Base-by-base conservation (phyloP, 352 stramenopile species). In the Globisporangium emineosum region DNA sequence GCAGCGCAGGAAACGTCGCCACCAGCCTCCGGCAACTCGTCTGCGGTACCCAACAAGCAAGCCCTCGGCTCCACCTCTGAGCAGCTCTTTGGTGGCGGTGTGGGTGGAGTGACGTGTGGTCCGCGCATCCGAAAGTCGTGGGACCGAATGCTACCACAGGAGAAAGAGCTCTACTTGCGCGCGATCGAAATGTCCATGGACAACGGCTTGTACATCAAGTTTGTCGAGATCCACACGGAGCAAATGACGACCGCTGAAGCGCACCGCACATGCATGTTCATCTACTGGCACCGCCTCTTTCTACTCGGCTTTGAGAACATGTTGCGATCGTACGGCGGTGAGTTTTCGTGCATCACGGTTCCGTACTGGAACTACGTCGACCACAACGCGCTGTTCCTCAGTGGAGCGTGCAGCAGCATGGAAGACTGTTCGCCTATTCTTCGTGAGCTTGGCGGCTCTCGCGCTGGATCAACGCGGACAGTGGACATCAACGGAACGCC, bases 281-380 rank as follows among this genome's bases (percentile, higher is more conserved):
- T 95, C 61, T 95, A 92, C 62, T 96, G 88, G 88, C 88, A 96
- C 65, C 88, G 88, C 27, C 50, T 80, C 37, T 65, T 96, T 60
- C 66, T 96, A 13, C 70, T 94, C 17, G 88, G 75, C 5, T 96
- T 92, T 65, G 88, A 96, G 66, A 94, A 95, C 65, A 88, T 96
- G 80, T 62, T 96, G 35, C 80, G 88, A 10, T 80, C 76, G 42
- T 90, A 91, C 53, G 88, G 86, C 10, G 78, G 77, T 8, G 83
- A 90, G 42, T 95, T 90, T 56, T 73, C 85, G n/a, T 96, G 88
- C 62, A 76, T 96, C 54, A 96, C 88, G 12, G 57, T 96, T 15
- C 88, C 88, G 8, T 96, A 93, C 75, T 96, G 81, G 81, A 89
- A 96, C 71, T 96, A 94, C 52, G 83, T 92, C 25, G 70, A 92